These are phyloP conservation scores for Talaromyces ruber DNA, from an alignment of 495 filamentous ascomycete species.

Conservation along the genomic window DNA sequence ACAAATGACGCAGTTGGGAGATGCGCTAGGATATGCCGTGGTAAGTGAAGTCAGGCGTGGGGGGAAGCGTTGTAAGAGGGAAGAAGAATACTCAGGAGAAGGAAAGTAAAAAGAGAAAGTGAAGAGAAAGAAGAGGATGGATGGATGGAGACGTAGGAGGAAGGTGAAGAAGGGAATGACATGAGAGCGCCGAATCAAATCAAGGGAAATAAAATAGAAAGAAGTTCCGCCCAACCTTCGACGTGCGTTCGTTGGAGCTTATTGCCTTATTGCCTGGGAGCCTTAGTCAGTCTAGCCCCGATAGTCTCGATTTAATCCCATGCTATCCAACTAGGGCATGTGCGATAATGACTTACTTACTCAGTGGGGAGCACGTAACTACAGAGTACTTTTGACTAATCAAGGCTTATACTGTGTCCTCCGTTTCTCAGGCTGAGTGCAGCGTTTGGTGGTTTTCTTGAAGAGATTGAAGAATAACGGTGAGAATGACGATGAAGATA, in stretches of 20 bases:
- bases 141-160: neutral
- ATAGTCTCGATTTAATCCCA: neutral
- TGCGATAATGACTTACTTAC: neutral
- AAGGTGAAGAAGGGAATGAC: neutral
- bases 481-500: neutral
- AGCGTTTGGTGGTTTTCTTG: neutral
- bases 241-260: neutral
- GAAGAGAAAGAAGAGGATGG: neutral
- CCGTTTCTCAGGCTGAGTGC: neutral
- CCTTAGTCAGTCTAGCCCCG: neutral
- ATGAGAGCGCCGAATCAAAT: conserved; percentile 1
- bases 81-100: neutral
- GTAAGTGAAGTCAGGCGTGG: neutral
- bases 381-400: no score
- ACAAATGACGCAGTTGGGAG: neutral
- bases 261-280: neutral
- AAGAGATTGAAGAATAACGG: neutral
- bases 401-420: neutral
- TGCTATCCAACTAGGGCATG: neutral
- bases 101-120: neutral
- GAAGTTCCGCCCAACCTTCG: conserved; percentile 1
- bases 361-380: neutral
- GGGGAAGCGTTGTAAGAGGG: neutral
- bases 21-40: neutral
- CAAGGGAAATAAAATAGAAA: neutral